Conservation (phyloP, 225 moss, liverwort and hornwort genomes). For the Rhytidiadelphus loreus region DNA sequence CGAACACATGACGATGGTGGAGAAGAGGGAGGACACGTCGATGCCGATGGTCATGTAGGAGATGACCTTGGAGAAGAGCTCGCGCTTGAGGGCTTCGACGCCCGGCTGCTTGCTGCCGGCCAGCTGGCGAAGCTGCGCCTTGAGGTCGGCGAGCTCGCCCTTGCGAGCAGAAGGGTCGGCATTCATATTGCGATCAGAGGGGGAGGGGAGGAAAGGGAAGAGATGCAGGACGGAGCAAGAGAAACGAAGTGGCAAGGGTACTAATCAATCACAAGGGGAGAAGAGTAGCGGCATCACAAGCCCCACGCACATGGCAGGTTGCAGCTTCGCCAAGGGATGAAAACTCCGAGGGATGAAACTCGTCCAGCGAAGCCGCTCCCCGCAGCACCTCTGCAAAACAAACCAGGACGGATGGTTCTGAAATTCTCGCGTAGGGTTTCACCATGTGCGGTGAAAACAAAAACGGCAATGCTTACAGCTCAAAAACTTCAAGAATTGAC, state of each 20-base stretch:
- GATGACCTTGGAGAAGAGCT: constrained; percentile 96
- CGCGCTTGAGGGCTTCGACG: constrained; percentile 83
- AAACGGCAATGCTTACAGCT: accelerated
- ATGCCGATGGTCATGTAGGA: constrained; percentile 95
- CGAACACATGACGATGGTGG: constrained; percentile 99
- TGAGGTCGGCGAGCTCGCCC: constrained; percentile 92
- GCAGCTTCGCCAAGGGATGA: not conserved
- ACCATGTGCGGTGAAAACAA: not conserved
- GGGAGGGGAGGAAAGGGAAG: not conserved
- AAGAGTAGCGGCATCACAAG: not conserved
- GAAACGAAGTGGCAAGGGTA: not conserved
- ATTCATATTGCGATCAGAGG: constrained; percentile 45
- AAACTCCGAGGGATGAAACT: not conserved
- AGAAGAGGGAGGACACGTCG: constrained; percentile 92
- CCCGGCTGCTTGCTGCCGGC: constrained; percentile 90
- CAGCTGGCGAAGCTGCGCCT: constrained; percentile 84
- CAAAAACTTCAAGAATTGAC: too few species aligned
- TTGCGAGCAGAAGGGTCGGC: constrained; percentile 63
- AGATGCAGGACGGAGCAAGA: not conserved
- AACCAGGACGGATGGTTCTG: not conserved
- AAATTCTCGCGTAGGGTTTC: not conserved
- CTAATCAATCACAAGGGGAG: not conserved
- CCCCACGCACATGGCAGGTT: not conserved
- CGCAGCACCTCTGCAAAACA: too few species aligned
- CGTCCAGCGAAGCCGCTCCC: not conserved